phyloP scores from a whole-genome alignment of 1,284 basidiomycete genomes.

The Ceratobasidium sp. region DNA sequence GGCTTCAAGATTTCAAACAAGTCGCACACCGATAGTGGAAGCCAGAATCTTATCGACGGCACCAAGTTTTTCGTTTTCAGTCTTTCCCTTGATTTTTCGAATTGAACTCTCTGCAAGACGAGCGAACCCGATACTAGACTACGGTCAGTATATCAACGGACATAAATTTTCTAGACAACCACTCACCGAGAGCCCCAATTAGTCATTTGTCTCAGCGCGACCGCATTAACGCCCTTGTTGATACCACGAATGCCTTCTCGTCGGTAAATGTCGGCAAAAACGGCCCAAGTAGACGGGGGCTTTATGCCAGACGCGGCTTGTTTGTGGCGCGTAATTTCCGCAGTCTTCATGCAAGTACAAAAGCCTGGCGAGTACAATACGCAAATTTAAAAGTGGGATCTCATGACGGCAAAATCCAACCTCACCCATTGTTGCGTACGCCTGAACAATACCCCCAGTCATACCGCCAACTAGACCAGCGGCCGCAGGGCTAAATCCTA shows the following conservation, averaged over 20 bases:
- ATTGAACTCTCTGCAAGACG: slow-evolving; percentile 88
- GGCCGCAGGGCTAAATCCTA: slow-evolving; percentile 79
- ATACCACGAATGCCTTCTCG: slow-evolving; percentile 94
- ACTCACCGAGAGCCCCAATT: slow-evolving; percentile 97
- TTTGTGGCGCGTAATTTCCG: slow-evolving; percentile 97
- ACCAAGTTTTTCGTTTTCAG: slow-evolving; percentile 75
- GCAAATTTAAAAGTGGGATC: background rate
- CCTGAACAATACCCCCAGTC: slow-evolving; percentile 96
- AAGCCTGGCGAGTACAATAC: slow-evolving; percentile 65
- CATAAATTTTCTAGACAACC: slow-evolving; percentile 14
- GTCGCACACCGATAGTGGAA: slow-evolving; percentile 71
- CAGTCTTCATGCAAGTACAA: slow-evolving; percentile 98
- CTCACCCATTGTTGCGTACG: slow-evolving; percentile 98
- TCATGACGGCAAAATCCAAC: slow-evolving; percentile 46
- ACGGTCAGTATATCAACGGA: slow-evolving; percentile 2
- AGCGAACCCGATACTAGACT: slow-evolving; percentile 89
- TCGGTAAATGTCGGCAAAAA: slow-evolving; percentile 94
- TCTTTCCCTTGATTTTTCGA: slow-evolving; percentile 76
- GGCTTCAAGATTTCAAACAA: background rate
- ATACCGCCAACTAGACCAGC: slow-evolving; percentile 95
- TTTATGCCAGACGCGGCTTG: slow-evolving; percentile 87
- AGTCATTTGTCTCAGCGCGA: slow-evolving; percentile 95
- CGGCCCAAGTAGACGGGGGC: slow-evolving; percentile 91
- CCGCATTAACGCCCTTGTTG: slow-evolving; percentile 99
- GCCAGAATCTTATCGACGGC: slow-evolving; percentile 87